Evolutionary conservation across 73 alveolate species (phyloP).

Genomic region (Paramecium bursaria): DNA sequence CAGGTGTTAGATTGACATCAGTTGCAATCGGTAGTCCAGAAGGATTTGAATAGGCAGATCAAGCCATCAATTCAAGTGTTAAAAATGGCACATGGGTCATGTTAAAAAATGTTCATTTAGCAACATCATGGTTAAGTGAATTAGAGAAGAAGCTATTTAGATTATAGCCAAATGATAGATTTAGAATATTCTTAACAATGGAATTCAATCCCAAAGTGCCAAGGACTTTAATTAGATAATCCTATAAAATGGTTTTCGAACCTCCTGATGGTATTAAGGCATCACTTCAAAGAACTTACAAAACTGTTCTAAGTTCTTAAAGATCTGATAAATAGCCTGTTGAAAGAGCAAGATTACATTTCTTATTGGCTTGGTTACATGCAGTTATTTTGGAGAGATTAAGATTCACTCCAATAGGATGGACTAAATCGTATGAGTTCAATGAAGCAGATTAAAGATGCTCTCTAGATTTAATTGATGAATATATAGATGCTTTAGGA

Average conservation of each 20-base stretch:
- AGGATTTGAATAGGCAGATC: constrained; percentile 95
- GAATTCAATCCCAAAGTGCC: constrained; percentile 99
- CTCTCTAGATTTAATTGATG: constrained; percentile 98
- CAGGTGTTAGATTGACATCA: constrained; percentile 87
- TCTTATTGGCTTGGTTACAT: constrained; percentile 99
- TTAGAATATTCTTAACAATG: constrained; percentile 99
- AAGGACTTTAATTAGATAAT: constrained; percentile 94
- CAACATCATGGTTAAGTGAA: constrained; percentile 98
- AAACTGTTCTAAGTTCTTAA: constrained; percentile 86
- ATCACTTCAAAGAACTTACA: constrained; percentile 89
- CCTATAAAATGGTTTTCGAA: constrained; percentile 97
- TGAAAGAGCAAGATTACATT: constrained; percentile 96
- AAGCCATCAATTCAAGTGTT: constrained; percentile 91
- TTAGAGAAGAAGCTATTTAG: constrained; percentile 97
- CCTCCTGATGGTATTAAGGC: constrained; percentile 99
- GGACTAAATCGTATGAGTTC: constrained; percentile 99
- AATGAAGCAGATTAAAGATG: constrained; percentile 99
- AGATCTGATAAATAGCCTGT: constrained; percentile 96
- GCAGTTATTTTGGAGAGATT: constrained; percentile 95
- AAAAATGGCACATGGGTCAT: constrained; percentile 98
- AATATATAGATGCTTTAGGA: constrained; percentile 95
- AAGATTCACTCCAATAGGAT: constrained; percentile 98
- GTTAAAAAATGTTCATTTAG: constrained; percentile 99
- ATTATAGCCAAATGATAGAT: constrained; percentile 93
- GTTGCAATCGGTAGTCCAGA: constrained; percentile 99